Evolutionary conservation across 1,284 basidiomycete species (phyloP).

Genomic region (Sporisorium graminicola): DNA sequence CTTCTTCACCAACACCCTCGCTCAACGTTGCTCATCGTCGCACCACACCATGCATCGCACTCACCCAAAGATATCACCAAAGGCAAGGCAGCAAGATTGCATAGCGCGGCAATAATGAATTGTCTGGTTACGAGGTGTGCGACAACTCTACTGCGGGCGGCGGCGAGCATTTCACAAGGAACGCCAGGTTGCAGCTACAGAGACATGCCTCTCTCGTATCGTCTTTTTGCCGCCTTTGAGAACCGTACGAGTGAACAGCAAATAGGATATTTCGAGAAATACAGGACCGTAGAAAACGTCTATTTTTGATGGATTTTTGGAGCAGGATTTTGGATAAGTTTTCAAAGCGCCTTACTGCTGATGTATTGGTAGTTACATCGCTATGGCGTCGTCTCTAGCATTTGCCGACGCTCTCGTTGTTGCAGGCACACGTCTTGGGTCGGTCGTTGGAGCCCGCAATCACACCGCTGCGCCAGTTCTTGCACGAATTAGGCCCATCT

Average conservation of each 20-base stretch:
- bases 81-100: not conserved
- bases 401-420: conserved; percentile 1
- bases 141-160: not conserved
- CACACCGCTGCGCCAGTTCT: not conserved
- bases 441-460: not conserved
- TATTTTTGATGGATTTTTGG: no score
- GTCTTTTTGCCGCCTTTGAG: no score
- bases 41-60: not conserved
- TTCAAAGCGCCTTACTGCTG: not conserved
- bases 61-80: not conserved
- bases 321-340: no score
- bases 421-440: conserved; percentile 3
- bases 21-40: not conserved
- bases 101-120: not conserved
- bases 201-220: no score
- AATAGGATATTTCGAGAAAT: no score
- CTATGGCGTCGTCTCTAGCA: not conserved
- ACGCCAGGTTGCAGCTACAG: not conserved
- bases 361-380: not conserved
- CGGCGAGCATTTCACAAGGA: not conserved
- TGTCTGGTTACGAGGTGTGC: not conserved
- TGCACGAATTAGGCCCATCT: not conserved
- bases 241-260: no score
- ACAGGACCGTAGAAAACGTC: no score
- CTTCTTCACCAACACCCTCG: not conserved